Evolutionary conservation across 2,329 filamentous ascomycete genomes (phyloP), one percentile per base, ranked within the genome.

Genomic region (Ophiostoma sp.): DNA sequence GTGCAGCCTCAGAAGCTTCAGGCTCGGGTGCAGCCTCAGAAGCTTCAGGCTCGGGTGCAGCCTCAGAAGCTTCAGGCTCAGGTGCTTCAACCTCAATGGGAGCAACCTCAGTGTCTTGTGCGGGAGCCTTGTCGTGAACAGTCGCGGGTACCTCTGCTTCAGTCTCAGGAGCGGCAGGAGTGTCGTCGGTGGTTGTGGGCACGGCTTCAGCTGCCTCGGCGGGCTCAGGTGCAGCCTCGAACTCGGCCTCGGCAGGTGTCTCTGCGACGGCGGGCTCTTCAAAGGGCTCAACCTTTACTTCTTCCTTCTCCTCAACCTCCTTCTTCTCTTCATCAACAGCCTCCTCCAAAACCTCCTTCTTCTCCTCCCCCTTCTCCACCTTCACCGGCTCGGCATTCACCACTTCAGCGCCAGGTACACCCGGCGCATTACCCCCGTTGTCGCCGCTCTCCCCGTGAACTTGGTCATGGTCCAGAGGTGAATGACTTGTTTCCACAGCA

Each of bases 401-500:
- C 61, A 48, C 36, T 25, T 57, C 59, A 66, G 33, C 1, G 22
- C n/a, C 50, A 33, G 59, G 17, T 50, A 66, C 72, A 57, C 52
- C 31, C 63, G 52, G 50, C 52, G 31, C 36, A 72, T 36, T 36
- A 69, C 31, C 6, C 33, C 36, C 33, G 48, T 69, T 22, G 48
- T 69, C 71, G 45, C 33, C 31, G 45, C 45, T 31, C 1, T 17
- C 3, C 73, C 73, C 19, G 36, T 52, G 36, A 69, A n/a, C 33
- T 57, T 63, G 15, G 69, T 69, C 52, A 63, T 52, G 7, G 25
- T 73, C 74, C 71, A 72, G n/a, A 73, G 33, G 52, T 57, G 36
- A 8, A 66, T 8, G 2, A 64, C n/a, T 59, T 64, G 59, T 72
- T 70, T 69, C 73, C 64, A 69, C 73, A 72, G 70, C 42, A 45